A percentile compares a stretch with the other conserved stretches of the same genome.
Evolutionary conservation across 805 yeast genomes (phyloP).

Genomic region (Kodamaea sagamina): DNA sequence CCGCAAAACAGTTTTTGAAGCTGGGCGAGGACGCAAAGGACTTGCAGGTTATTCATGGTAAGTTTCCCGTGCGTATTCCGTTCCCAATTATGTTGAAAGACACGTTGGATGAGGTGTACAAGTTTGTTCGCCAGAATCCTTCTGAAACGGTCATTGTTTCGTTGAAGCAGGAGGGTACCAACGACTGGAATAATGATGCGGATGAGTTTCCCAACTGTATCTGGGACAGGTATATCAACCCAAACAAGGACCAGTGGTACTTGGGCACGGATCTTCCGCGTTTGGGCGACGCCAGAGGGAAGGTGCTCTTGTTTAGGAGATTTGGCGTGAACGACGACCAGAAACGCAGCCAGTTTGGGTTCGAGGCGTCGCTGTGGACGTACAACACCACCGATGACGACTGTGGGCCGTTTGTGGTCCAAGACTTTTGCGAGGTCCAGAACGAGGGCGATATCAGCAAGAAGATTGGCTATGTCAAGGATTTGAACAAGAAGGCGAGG

Average conservation of each 20-base stretch:
- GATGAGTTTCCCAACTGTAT: constrained; percentile 67
- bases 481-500: constrained; percentile 54
- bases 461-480: constrained; percentile 59
- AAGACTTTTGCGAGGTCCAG: constrained; percentile 71
- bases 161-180: constrained; percentile 72
- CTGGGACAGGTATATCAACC: constrained; percentile 56
- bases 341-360: constrained; percentile 51
- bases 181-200: constrained; percentile 59
- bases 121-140: constrained; percentile 51
- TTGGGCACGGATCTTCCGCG: constrained; percentile 57
- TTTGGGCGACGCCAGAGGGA: constrained; percentile 66
- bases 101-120: constrained; percentile 59
- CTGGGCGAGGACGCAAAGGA: constrained; percentile 53
- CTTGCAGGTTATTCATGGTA: constrained; percentile 71
- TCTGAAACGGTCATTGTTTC: constrained; percentile 68
- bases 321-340: constrained; percentile 60
- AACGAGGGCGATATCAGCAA: constrained; percentile 52
- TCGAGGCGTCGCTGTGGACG: constrained; percentile 67
- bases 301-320: constrained; percentile 64
- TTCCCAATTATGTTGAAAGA: constrained; percentile 54
- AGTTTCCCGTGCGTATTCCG: constrained; percentile 68
- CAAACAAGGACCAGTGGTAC: constrained; percentile 59
- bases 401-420: constrained; percentile 61
- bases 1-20: constrained; percentile 57
- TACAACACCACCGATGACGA: constrained; percentile 69